A percentile compares a stretch with the other conserved stretches of the same genome.
phyloP scores from a whole-genome alignment of 2,329 filamentous ascomycete species.

The Coniochaeta hoffmannii region DNA sequence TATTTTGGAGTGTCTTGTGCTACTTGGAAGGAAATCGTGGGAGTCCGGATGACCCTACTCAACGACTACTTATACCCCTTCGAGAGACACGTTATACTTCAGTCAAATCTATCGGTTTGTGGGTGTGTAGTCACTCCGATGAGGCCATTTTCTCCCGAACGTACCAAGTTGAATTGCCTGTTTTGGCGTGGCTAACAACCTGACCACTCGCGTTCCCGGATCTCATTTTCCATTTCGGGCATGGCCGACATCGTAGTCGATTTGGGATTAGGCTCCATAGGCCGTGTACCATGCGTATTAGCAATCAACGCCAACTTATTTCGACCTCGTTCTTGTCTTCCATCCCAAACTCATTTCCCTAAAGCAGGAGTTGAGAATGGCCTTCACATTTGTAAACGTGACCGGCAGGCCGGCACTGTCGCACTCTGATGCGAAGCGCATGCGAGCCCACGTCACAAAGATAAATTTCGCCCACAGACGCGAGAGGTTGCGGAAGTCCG shows the following conservation, averaged over 20 bases:
- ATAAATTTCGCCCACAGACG: constrained; percentile 14
- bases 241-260: too few species aligned
- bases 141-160: too few species aligned
- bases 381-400: constrained; percentile 13
- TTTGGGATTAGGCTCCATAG: too few species aligned
- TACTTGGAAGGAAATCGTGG: neutral
- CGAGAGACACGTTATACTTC: too few species aligned
- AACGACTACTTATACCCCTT: too few species aligned
- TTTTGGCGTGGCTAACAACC: neutral
- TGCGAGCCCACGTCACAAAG: constrained; percentile 13
- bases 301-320: neutral
- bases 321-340: constrained; percentile 2
- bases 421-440: constrained; percentile 8
- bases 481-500: constrained; percentile 3
- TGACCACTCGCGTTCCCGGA: neutral
- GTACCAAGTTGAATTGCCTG: too few species aligned
- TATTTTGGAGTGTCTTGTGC: neutral
- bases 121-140: too few species aligned
- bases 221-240: constrained; percentile 9
- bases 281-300: neutral
- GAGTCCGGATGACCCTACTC: too few species aligned
- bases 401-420: constrained; percentile 12
- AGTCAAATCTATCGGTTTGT: too few species aligned
- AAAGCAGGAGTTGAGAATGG: constrained; percentile 9
- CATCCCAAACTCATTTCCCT: constrained; percentile 7